phyloP scores from a whole-genome alignment of 495 filamentous ascomycete species.

The Viridothelium virens region DNA sequence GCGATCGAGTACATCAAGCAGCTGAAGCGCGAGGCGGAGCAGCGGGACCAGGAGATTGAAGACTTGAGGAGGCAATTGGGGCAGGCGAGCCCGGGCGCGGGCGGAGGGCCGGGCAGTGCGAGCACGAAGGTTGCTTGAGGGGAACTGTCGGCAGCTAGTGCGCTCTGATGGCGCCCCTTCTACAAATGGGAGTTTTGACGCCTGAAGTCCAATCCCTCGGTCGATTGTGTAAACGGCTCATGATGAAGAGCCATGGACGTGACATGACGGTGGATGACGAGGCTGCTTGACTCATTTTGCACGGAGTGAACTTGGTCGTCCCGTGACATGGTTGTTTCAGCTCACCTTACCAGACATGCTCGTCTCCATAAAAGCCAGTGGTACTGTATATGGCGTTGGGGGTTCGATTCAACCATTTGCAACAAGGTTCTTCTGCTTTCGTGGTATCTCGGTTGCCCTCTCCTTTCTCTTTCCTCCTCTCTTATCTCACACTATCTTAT shows the following conservation, averaged over 20 bases:
- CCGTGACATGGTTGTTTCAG: no score
- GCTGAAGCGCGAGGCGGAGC: slow-evolving; percentile 64
- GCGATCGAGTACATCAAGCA: slow-evolving; percentile 92
- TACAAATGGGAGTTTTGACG: no score
- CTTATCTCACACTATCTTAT: neutral
- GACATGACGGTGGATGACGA: no score
- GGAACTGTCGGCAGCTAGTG: neutral
- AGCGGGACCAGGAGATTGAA: slow-evolving; percentile 54
- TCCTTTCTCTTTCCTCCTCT: neutral
- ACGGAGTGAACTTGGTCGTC: no score
- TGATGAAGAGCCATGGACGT: no score
- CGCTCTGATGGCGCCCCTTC: neutral
- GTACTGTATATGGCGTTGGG: no score
- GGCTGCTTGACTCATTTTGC: no score
- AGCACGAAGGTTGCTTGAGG: neutral
- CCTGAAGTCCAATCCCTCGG: neutral
- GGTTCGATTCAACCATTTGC: no score
- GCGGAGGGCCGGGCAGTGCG: neutral
- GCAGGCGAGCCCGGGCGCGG: slow-evolving; percentile 5
- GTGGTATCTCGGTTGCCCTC: neutral
- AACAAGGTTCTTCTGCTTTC: neutral
- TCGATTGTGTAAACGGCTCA: no score
- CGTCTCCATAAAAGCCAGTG: no score
- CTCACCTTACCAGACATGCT: no score
- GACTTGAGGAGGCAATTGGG: slow-evolving; percentile 28